Evolutionary conservation across 768 basidiomycete genomes (phyloP).

Genomic region (Tricholoma matsutake): DNA sequence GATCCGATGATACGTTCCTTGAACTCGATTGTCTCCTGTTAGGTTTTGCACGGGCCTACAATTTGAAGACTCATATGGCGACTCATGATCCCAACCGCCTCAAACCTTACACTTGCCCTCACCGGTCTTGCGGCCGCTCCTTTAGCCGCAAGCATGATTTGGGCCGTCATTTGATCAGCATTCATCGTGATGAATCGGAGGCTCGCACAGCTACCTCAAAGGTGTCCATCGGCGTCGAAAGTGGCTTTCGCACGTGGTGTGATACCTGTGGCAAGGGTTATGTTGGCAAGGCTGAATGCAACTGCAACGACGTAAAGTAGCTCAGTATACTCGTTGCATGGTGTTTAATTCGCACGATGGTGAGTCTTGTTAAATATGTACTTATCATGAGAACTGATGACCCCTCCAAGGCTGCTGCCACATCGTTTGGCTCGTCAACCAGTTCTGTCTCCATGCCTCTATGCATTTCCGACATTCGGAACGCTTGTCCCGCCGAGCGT

Average conservation of each 20-base stretch:
- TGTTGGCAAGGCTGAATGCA: conserved; percentile 56
- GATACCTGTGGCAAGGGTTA: conserved; percentile 70
- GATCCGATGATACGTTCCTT: conserved; percentile 1
- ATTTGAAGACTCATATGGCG: conserved; percentile 92
- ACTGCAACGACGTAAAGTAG: conserved; percentile 67
- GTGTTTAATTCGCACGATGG: conserved; percentile 24
- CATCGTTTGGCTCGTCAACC: conserved; percentile 34
- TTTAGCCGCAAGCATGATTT: conserved; percentile 95
- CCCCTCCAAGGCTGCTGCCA: conserved; percentile 26
- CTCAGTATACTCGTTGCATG: conserved; percentile 2
- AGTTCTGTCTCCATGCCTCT: conserved; percentile 27
- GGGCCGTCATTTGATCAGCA: conserved; percentile 83
- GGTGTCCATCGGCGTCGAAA: conserved; percentile 67
- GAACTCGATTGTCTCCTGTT: conserved; percentile 10
- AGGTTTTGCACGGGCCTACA: conserved; percentile 94
- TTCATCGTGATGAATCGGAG: conserved; percentile 71
- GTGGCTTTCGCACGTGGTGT: conserved; percentile 65
- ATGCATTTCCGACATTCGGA: conserved; percentile 19
- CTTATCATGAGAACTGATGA: background rate
- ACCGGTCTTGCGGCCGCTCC: conserved; percentile 80
- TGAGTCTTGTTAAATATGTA: conserved; percentile 16
- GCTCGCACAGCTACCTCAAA: conserved; percentile 35
- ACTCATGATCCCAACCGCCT: conserved; percentile 91
- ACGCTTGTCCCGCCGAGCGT: conserved; percentile 41
- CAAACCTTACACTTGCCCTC: conserved; percentile 88